phyloP scores from a whole-genome alignment of 164 flowering plant species.

The Dillenia turbinata region DNA sequence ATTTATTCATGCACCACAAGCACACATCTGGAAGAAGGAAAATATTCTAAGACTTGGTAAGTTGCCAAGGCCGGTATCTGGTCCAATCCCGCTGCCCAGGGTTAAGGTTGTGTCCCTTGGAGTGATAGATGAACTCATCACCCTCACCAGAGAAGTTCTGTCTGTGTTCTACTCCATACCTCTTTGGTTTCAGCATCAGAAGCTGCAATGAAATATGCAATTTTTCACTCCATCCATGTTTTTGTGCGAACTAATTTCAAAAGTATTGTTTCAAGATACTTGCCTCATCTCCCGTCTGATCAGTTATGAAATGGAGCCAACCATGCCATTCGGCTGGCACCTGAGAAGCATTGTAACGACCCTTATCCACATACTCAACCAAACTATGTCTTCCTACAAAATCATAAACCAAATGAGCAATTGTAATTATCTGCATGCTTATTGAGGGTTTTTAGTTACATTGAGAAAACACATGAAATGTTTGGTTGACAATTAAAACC shows the following conservation, averaged over 20 bases:
- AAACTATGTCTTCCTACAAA: slow-evolving; percentile 91
- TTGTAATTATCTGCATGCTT: no score
- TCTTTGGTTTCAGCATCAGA: slow-evolving; percentile 76
- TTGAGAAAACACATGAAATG: no score
- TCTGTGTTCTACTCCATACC: slow-evolving; percentile 84
- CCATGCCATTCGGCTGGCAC: slow-evolving; percentile 99
- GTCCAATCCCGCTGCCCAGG: slow-evolving; percentile 96
- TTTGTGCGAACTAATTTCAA: neutral
- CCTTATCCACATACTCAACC: slow-evolving; percentile 91
- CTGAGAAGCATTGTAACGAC: slow-evolving; percentile 94
- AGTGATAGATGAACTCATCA: slow-evolving; percentile 83
- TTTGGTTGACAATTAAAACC: no score
- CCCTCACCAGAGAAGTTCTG: slow-evolving; percentile 94
- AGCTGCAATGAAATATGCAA: slow-evolving; percentile 44
- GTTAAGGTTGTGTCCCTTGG: slow-evolving; percentile 93
- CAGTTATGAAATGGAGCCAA: slow-evolving; percentile 93
- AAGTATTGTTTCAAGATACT: slow-evolving; percentile 9
- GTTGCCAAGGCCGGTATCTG: slow-evolving; percentile 89
- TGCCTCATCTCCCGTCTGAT: slow-evolving; percentile 96
- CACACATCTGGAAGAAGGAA: no score
- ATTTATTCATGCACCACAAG: no score
- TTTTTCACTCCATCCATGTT: neutral
- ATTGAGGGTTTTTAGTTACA: no score
- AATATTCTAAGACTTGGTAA: slow-evolving; percentile 32
- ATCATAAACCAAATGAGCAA: neutral